phyloP scores from a whole-genome alignment of 495 filamentous ascomycete species.

The Talaromyces adpressus region DNA sequence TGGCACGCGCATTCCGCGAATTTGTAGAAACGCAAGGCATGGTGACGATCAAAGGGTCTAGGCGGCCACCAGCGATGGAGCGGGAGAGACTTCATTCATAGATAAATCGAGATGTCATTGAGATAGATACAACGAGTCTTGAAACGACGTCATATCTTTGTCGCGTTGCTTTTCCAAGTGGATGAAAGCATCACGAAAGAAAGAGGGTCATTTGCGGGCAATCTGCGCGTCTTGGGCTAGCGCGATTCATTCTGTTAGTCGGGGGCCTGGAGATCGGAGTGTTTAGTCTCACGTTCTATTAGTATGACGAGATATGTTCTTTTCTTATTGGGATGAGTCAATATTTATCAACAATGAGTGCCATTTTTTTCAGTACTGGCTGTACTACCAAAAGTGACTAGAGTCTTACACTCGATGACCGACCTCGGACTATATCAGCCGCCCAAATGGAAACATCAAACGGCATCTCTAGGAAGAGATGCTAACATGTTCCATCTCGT shows the following conservation, averaged over 20 bases:
- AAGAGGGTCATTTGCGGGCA: background rate
- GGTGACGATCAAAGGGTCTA: slow-evolving; percentile 12
- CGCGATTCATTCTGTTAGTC: background rate
- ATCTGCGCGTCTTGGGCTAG: background rate
- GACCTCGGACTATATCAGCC: background rate
- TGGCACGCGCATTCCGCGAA: slow-evolving; percentile 13
- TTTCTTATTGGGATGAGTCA: background rate
- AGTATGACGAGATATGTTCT: background rate
- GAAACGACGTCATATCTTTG: background rate
- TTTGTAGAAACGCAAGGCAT: slow-evolving; percentile 24
- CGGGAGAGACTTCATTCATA: slow-evolving; percentile 15
- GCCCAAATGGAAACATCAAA: background rate
- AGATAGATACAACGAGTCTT: background rate
- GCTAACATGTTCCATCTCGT: background rate
- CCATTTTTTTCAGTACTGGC: background rate
- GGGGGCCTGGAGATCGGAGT: background rate
- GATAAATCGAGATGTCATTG: background rate
- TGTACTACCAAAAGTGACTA: background rate
- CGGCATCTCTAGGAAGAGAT: background rate
- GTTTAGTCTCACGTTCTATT: background rate
- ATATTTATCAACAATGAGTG: background rate
- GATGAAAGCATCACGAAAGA: background rate
- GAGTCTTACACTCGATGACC: too few species aligned
- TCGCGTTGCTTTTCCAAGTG: background rate
- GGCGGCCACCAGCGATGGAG: slow-evolving; percentile 16